Conservation (phyloP, 495 filamentous ascomycete species). For the Darksidea phi region DNA sequence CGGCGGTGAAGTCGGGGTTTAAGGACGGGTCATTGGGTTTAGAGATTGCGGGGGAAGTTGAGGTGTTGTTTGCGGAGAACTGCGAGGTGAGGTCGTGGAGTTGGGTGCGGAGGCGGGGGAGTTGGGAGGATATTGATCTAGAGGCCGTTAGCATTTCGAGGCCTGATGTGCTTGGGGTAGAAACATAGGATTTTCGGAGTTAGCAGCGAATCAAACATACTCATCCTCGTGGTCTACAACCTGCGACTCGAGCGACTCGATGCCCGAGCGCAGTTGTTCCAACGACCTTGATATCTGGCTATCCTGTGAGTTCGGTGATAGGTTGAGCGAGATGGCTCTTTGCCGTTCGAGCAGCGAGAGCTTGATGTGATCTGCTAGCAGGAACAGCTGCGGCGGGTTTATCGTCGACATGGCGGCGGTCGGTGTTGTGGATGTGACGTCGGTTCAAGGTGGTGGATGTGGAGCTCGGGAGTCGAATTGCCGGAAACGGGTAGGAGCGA, state of each 20-base stretch:
- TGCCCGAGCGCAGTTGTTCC: slow-evolving; percentile 78
- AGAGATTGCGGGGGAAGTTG: slow-evolving; percentile 53
- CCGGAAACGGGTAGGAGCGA: background rate
- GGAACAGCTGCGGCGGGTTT: slow-evolving; percentile 59
- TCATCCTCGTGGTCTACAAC: slow-evolving; percentile 61
- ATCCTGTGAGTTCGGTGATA: slow-evolving; percentile 81
- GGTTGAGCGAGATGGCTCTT: slow-evolving; percentile 75
- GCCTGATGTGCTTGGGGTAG: background rate
- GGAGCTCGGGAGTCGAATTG: slow-evolving; percentile 9
- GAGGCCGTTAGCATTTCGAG: slow-evolving; percentile 14
- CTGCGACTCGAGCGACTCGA: slow-evolving; percentile 72
- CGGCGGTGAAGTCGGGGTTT: slow-evolving; percentile 63
- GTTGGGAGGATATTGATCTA: slow-evolving; percentile 33
- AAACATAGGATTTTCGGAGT: too few relatives aligned
- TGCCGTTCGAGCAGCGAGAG: slow-evolving; percentile 82
- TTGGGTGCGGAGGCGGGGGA: slow-evolving; percentile 49
- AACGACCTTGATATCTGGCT: slow-evolving; percentile 86
- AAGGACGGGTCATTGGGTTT: slow-evolving; percentile 68
- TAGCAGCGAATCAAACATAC: slow-evolving; percentile 42
- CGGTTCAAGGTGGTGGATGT: slow-evolving; percentile 6
- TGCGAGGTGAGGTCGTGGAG: slow-evolving; percentile 59
- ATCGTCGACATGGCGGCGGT: slow-evolving; percentile 53
- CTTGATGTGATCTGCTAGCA: slow-evolving; percentile 77
- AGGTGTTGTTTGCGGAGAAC: slow-evolving; percentile 46
- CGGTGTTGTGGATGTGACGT: too few relatives aligned